phyloP scores from a whole-genome alignment of 2,329 filamentous ascomycete genomes.

The Rhinocladiella mackenziei region DNA sequence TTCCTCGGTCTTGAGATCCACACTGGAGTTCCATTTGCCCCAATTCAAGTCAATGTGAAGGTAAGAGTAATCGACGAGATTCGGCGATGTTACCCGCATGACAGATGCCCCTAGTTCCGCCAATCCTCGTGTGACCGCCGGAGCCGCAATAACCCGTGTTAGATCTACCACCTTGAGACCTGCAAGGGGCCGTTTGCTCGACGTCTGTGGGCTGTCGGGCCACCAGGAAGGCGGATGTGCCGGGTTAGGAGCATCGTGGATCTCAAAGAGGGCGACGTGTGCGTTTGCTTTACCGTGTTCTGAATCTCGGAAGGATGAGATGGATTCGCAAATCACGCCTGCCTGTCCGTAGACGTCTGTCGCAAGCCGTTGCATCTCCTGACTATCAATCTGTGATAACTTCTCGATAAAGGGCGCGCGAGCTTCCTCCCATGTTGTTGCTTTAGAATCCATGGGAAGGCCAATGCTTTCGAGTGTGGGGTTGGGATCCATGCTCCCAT shows the following conservation, averaged over 20 bases:
- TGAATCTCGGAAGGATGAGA: conserved; percentile 14
- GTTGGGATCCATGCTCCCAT: conserved; percentile 1
- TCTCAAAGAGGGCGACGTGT: conserved; percentile 44
- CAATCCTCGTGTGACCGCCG: conserved; percentile 40
- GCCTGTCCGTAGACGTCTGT: neutral
- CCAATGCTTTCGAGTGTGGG: neutral
- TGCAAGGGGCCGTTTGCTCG: conserved; percentile 39
- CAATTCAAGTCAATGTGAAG: conserved; percentile 70
- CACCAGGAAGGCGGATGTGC: conserved; percentile 9
- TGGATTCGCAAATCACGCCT: neutral
- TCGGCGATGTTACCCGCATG: conserved; percentile 43
- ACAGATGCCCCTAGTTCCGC: conserved; percentile 46
- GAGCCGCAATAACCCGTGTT: conserved; percentile 44
- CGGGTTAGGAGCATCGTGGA: conserved; percentile 25
- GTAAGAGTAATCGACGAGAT: conserved; percentile 45
- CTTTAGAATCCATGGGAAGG: neutral
- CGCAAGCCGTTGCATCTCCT: neutral
- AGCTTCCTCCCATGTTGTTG: neutral
- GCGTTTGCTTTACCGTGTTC: conserved; percentile 46
- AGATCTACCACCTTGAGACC: conserved; percentile 50
- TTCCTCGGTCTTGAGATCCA: conserved; percentile 45
- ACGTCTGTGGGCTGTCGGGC: conserved; percentile 21
- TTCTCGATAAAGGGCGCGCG: neutral
- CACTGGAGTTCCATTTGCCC: conserved; percentile 63
- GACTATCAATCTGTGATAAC: neutral